These are phyloP conservation scores for Populus hybrid DNA, from an alignment of 441 rosid genomes.

Conservation along the genomic window DNA sequence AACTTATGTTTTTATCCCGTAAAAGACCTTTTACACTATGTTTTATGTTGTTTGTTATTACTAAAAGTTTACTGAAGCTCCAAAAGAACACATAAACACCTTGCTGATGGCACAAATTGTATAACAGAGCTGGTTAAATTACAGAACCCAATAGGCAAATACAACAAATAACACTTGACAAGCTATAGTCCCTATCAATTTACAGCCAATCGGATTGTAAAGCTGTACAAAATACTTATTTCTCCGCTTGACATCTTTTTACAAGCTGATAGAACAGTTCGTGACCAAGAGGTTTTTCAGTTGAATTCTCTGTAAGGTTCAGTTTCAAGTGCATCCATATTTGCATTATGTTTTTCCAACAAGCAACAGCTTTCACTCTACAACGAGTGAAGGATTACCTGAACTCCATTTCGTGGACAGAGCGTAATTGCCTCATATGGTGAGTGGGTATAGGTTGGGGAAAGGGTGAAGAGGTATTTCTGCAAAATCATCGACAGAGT, in stretches of 20 bases:
- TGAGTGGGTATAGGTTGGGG: constrained; percentile 41
- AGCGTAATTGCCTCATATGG: constrained; percentile 18
- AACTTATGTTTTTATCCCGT: neutral
- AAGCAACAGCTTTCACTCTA: neutral
- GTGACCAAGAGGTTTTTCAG: neutral
- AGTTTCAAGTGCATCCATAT: neutral
- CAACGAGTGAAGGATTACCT: constrained; percentile 22
- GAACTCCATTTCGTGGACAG: constrained; percentile 39
- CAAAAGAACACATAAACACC: neutral
- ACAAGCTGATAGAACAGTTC: neutral
- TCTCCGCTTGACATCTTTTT: neutral
- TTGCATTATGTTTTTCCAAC: neutral
- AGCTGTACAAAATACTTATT: neutral
- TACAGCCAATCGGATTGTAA: neutral
- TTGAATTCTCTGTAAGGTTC: neutral
- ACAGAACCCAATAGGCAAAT: neutral
- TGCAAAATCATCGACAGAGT: constrained; percentile 48
- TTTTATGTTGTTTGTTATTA: neutral
- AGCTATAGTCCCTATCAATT: neutral
- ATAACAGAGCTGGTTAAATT: neutral
- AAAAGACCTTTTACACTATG: neutral
- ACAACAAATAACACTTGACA: neutral
- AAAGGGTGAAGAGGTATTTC: constrained; percentile 31
- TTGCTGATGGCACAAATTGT: neutral
- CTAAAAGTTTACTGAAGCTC: neutral